Conservation (phyloP, 1,284 basidiomycete genomes). For the Ceratobasidium sp. region DNA sequence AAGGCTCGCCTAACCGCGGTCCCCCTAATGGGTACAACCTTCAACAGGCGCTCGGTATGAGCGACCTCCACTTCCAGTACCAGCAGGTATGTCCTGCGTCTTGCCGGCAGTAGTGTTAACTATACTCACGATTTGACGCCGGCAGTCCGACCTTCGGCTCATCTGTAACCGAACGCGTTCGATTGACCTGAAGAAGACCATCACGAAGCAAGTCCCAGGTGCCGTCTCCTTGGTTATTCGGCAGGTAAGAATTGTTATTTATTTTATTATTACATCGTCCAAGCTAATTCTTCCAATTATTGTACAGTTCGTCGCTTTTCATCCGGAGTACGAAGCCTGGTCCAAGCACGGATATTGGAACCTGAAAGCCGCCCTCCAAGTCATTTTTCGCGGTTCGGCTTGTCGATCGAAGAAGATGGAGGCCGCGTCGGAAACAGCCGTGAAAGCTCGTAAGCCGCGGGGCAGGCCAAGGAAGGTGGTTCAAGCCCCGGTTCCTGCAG, state of each 20-base stretch:
- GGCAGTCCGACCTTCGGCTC: not conserved
- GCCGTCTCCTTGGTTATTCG: not conserved
- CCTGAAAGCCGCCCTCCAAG: not conserved
- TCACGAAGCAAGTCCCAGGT: not conserved
- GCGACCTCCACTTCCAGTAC: not conserved
- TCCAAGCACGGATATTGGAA: slow-evolving; percentile 3
- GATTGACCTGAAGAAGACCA: not conserved
- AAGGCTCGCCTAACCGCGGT: not conserved
- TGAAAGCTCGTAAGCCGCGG: not conserved
- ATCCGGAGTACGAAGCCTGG: not conserved
- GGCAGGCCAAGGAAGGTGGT: not conserved
- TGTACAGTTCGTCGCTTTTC: not conserved
- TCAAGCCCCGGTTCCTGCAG: not conserved
- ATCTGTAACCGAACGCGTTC: not conserved
- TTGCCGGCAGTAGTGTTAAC: not conserved
- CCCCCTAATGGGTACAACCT: not conserved
- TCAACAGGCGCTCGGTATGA: not conserved
- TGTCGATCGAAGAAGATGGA: not conserved
- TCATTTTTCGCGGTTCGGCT: not conserved
- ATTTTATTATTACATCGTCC: not conserved
- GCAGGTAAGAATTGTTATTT: not conserved
- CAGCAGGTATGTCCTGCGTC: not conserved
- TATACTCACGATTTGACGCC: not conserved
- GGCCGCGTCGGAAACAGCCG: not conserved
- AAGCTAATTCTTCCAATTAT: not conserved